Evolutionary conservation across 1,284 basidiomycete genomes (phyloP).

Genomic region (Leccinum cinnamomeum): DNA sequence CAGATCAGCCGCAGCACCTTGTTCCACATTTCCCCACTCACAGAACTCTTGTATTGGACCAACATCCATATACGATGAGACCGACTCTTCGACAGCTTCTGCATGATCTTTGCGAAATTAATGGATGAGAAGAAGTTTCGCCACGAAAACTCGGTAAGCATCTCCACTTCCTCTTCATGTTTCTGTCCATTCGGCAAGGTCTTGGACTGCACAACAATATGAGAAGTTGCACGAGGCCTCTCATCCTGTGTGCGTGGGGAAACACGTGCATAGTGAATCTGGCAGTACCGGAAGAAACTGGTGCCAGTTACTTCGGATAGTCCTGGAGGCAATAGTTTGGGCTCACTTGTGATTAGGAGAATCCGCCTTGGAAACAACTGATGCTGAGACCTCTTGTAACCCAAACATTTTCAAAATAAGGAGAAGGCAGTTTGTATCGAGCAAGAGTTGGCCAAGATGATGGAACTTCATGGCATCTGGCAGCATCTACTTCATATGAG

Average conservation of each 20-base stretch:
- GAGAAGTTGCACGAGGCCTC: constrained; percentile 56
- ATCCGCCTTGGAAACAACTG: constrained; percentile 88
- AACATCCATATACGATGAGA: constrained; percentile 95
- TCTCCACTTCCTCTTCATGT: constrained; percentile 84
- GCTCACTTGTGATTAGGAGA: constrained; percentile 80
- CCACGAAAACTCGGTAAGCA: constrained; percentile 95
- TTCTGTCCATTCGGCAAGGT: constrained; percentile 67
- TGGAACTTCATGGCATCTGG: constrained; percentile 98
- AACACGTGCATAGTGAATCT: constrained; percentile 68
- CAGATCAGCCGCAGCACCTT: constrained; percentile 11
- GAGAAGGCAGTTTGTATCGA: constrained; percentile 94
- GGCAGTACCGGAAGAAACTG: constrained; percentile 96
- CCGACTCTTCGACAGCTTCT: constrained; percentile 94
- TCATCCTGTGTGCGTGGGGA: constrained; percentile 58
- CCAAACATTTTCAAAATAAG: constrained; percentile 99
- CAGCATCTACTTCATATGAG: constrained; percentile 6
- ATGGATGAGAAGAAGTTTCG: constrained; percentile 98
- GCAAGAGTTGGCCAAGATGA: constrained; percentile 89
- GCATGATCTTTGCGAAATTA: constrained; percentile 98
- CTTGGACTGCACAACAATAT: constrained; percentile 54
- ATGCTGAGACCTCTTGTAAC: constrained; percentile 84
- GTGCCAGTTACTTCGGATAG: constrained; percentile 15
- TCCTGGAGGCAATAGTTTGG: constrained; percentile 1
- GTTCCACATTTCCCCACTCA: constrained; percentile 40
- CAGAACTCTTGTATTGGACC: constrained; percentile 98